Evolutionary conservation across 2,329 filamentous ascomycete genomes (phyloP), one percentile per base, ranked within the genome.

Genomic region (Xylaria digitata): DNA sequence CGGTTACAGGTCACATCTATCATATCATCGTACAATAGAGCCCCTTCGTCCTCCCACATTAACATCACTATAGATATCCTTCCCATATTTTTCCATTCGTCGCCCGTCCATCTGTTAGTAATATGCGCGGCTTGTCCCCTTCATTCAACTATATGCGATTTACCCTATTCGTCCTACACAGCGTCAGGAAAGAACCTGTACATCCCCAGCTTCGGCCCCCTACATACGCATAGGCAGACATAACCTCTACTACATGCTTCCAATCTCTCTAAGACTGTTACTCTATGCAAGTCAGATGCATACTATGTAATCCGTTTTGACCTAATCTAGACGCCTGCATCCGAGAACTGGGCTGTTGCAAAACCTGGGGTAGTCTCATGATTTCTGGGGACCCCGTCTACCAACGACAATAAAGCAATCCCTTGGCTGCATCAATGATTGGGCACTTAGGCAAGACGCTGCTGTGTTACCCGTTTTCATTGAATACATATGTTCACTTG

Each of bases 1-100:
- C 11, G 30, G 23, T 42, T 37, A 42, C 32, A 40, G 37, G 26
- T 26, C 19, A 8, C 42, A 61, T 23, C 46, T 55, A 52, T 63
- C 37, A 43, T 48, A 53, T 49, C 57, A 66, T 42, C 58, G 56
- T 61, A 48, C 40, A 57, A 52, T n/a, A n/a, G 19, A 26, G 13
- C 26, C 15, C 21, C 15, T 53, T n/a, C 40, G 56, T 63, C 42
- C 21, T 11, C 53, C 46, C 13, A 6, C 37, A 7, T 17, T 32
- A 53, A 37, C 32, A 37, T 54, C 5, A 37, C 21, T 43, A n/a
- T n/a, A 13, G 40, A 11, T 8, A 17, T 37, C 21, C 17, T 11
- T 17, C 17, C 21, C 15, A 30, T 45, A 15, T 53, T 5, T 45
- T 4, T 63, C 15, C 17, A 56, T 32, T 23, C 11, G 2, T 8